A percentile compares a stretch with the other conserved stretches of the same genome.
Evolutionary conservation across 192 early-diverging fungal species (phyloP).

Genomic region (Coemansia sp.): DNA sequence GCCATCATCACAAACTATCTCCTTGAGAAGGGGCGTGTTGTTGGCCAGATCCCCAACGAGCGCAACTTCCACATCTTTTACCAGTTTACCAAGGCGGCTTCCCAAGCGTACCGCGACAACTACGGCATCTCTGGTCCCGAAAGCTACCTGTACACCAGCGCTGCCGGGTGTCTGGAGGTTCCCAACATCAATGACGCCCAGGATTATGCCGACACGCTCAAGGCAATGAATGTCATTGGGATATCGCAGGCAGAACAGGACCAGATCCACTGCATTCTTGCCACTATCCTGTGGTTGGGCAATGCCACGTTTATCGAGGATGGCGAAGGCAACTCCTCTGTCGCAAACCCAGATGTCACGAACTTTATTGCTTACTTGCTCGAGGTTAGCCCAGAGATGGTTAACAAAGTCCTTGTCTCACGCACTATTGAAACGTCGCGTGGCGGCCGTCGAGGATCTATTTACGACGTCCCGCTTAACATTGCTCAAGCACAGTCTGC

Average conservation of each 20-base stretch:
- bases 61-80: conserved; percentile 99
- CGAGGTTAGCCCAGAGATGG: conserved; percentile 60
- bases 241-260: conserved; percentile 77
- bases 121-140: conserved; percentile 74
- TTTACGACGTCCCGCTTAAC: conserved; percentile 89
- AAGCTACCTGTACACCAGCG: conserved; percentile 73
- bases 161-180: conserved; percentile 75
- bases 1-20: conserved; percentile 98
- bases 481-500: conserved; percentile 83
- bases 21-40: conserved; percentile 95
- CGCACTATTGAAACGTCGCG: conserved; percentile 76
- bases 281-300: conserved; percentile 94
- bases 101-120: conserved; percentile 67
- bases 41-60: conserved; percentile 89
- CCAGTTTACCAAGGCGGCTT: conserved; percentile 81
- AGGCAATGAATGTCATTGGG: conserved; percentile 93
- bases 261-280: conserved; percentile 87
- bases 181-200: conserved; percentile 89
- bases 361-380: conserved; percentile 74
- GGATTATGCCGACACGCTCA: conserved; percentile 85
- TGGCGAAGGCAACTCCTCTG: conserved; percentile 67
- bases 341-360: conserved; percentile 64
- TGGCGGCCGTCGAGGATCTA: conserved; percentile 70
- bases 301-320: conserved; percentile 89
- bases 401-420: conserved; percentile 66